Evolutionary conservation across 2,329 filamentous ascomycete genomes (phyloP).

Genomic region (Phyllachora maydis): DNA sequence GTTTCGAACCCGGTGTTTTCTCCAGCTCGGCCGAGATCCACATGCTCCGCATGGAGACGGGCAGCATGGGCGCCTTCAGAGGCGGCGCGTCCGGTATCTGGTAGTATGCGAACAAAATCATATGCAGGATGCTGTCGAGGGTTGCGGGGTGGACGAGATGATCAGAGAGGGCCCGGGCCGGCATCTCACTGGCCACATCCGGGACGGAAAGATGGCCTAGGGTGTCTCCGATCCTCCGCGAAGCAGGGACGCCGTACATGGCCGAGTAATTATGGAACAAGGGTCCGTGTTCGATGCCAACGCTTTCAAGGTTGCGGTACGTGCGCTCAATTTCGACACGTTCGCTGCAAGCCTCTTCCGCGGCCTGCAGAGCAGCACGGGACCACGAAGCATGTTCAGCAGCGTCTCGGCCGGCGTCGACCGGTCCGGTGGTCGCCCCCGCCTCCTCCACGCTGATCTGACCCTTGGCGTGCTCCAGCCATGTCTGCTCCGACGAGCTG

Average conservation of each 20-base stretch:
- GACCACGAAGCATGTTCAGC: too few species aligned
- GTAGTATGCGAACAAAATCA: neutral
- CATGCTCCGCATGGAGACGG: neutral
- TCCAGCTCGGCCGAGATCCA: neutral
- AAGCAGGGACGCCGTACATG: neutral
- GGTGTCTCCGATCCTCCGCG: neutral
- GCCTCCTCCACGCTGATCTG: neutral
- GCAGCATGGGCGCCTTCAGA: neutral
- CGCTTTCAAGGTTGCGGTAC: neutral
- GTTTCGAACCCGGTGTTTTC: too few species aligned
- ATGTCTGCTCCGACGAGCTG: neutral
- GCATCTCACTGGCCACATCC: neutral
- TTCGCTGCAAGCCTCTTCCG: too few species aligned
- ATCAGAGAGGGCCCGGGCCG: neutral
- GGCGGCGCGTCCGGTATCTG: neutral
- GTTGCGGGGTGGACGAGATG: slow-evolving; percentile 1
- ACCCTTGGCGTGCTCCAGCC: neutral
- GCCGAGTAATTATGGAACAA: neutral
- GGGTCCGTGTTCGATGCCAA: neutral
- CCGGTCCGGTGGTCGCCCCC: too few species aligned
- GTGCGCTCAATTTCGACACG: too few species aligned
- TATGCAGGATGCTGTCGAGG: neutral
- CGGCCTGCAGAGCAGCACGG: too few species aligned
- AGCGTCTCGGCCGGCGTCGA: too few species aligned
- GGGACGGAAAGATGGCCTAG: neutral